These are phyloP conservation scores for Lactifluus subvellereus DNA, from an alignment of 768 basidiomycete genomes.

Conservation along the genomic window DNA sequence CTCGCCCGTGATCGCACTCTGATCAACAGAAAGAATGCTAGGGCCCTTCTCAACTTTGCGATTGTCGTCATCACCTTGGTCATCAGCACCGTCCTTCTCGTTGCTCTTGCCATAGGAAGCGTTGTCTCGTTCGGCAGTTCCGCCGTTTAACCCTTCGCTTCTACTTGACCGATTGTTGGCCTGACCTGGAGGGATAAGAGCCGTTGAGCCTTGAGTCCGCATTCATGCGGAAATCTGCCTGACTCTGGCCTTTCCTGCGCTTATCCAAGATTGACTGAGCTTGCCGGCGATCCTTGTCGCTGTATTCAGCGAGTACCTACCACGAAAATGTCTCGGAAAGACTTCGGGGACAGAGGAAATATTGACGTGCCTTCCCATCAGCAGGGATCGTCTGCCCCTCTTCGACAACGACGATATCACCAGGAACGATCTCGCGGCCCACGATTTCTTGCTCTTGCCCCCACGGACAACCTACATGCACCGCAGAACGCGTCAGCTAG, in stretches of 20 bases:
- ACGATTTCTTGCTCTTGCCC: constrained; percentile 38
- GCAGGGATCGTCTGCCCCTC: constrained; percentile 43
- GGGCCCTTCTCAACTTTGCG: constrained; percentile 35
- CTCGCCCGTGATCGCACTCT: constrained; percentile 44
- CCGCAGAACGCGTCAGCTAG: not conserved
- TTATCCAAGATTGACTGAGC: constrained; percentile 31
- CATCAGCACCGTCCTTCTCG: constrained; percentile 18
- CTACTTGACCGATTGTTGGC: not conserved
- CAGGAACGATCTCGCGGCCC: constrained; percentile 41
- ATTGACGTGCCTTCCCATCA: constrained; percentile 33
- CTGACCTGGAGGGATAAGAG: not conserved
- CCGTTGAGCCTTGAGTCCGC: not conserved
- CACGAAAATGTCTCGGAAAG: not conserved
- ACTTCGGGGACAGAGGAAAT: not conserved
- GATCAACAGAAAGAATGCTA: constrained; percentile 38
- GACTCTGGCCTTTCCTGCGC: constrained; percentile 5
- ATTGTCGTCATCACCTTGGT: constrained; percentile 18
- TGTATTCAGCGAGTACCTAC: constrained; percentile 38
- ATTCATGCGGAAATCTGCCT: not conserved
- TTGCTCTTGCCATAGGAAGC: not conserved
- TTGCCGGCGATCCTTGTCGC: constrained; percentile 34
- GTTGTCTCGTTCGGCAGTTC: not conserved
- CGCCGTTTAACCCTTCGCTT: not conserved
- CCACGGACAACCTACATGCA: constrained; percentile 32
- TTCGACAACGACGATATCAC: constrained; percentile 40